Conservation (phyloP, 257 asterid species). For the Solanum bulbocastanum region DNA sequence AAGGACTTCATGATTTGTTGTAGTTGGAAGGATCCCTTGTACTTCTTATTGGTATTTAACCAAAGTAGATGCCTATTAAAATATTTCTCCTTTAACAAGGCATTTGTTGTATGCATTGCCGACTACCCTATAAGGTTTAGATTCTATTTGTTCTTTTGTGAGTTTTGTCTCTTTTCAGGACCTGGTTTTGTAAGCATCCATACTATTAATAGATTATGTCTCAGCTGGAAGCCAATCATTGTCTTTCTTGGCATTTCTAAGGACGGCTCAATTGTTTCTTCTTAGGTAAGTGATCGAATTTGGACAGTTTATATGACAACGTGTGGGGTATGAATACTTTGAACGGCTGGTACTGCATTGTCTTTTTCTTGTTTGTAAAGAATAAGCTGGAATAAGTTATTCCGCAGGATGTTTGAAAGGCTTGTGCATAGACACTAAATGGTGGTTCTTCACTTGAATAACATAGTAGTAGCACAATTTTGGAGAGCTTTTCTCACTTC, state of each 20-base stretch:
- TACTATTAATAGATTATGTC: background rate
- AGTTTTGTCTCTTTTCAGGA: background rate
- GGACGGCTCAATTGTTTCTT: background rate
- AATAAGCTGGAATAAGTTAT: background rate
- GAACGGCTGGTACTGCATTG: background rate
- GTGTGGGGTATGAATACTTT: background rate
- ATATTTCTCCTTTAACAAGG: background rate
- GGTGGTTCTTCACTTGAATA: background rate
- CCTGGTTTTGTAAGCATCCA: background rate
- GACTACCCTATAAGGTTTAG: background rate
- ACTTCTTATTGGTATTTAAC: background rate
- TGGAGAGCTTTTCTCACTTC: background rate
- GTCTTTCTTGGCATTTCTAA: background rate
- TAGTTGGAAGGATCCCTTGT: background rate
- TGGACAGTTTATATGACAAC: background rate
- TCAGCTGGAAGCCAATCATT: background rate
- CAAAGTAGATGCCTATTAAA: background rate
- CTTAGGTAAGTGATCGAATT: background rate
- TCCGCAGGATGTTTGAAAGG: background rate
- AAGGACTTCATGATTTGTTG: slow-evolving; percentile 24
- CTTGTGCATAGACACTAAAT: background rate
- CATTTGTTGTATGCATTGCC: background rate
- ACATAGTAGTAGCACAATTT: background rate
- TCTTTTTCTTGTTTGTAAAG: background rate
- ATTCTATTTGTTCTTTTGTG: background rate